These are phyloP conservation scores for Backusella macrospora DNA, from an alignment of 192 early-diverging fungal species.

Conservation along the genomic window DNA sequence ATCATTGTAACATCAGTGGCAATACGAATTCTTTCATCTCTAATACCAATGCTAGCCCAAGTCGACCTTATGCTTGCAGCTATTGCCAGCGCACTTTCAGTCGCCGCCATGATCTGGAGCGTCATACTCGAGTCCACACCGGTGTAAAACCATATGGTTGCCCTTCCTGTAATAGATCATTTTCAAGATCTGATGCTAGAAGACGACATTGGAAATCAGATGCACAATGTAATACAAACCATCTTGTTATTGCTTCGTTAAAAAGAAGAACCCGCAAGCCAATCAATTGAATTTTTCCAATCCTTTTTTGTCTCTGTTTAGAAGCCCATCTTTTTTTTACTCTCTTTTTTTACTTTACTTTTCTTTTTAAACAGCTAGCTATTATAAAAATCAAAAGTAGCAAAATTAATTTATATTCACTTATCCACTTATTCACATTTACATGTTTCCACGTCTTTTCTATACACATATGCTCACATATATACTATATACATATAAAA, in stretches of 20 bases:
- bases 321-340: no score
- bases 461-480: no score
- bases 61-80: background rate
- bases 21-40: background rate
- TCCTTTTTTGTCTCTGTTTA: background rate
- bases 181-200: constrained; percentile 25
- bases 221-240: constrained; percentile 13
- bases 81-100: constrained; percentile 23
- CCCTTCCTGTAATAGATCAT: constrained; percentile 17
- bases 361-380: no score
- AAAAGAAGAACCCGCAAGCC: background rate
- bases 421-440: no score
- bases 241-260: background rate
- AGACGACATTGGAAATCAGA: constrained; percentile 24
- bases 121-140: constrained; percentile 28
- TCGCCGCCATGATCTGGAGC: constrained; percentile 31
- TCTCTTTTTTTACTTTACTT: no score
- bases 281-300: background rate
- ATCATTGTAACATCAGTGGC: background rate
- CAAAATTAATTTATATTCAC: no score
- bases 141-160: constrained; percentile 27
- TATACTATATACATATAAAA: no score
- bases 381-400: no score
- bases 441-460: no score
- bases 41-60: background rate